phyloP scores from a whole-genome alignment of 129 eudicot species.

The Flaveria linearis region DNA sequence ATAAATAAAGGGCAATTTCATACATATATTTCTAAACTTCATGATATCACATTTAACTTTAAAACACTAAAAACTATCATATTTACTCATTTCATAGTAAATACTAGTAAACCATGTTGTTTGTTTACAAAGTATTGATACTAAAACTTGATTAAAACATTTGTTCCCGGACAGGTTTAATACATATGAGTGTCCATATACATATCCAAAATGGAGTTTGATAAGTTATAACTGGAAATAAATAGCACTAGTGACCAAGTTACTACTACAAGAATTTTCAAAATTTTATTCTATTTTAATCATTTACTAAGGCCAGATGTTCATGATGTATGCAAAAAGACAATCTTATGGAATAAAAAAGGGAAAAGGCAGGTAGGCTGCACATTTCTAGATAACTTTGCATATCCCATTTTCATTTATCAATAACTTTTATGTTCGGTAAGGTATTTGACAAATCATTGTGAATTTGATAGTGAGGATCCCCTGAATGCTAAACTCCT shows the following conservation, averaged over 20 bases:
- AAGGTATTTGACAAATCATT: conserved; percentile 2
- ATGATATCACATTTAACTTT: background rate
- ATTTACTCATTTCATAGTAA: background rate
- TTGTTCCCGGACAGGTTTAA: background rate
- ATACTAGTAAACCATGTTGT: background rate
- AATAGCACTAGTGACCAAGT: background rate
- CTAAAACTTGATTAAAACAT: background rate
- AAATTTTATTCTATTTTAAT: background rate
- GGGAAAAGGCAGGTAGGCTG: background rate
- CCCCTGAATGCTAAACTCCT: too few relatives aligned
- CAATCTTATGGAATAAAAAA: background rate
- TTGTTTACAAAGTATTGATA: background rate
- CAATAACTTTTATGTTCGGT: background rate
- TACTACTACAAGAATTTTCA: background rate
- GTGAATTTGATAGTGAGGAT: too few relatives aligned
- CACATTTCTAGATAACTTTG: conserved; percentile 1
- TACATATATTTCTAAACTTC: background rate
- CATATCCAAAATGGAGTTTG: background rate
- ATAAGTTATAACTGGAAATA: background rate
- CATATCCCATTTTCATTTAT: background rate
- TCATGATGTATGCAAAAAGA: conserved; percentile 6
- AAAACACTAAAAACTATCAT: background rate
- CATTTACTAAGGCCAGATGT: background rate
- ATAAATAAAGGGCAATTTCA: background rate
- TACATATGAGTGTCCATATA: background rate